phyloP scores from a whole-genome alignment of 2,329 filamentous ascomycete species.

The Fusarium paranaense region DNA sequence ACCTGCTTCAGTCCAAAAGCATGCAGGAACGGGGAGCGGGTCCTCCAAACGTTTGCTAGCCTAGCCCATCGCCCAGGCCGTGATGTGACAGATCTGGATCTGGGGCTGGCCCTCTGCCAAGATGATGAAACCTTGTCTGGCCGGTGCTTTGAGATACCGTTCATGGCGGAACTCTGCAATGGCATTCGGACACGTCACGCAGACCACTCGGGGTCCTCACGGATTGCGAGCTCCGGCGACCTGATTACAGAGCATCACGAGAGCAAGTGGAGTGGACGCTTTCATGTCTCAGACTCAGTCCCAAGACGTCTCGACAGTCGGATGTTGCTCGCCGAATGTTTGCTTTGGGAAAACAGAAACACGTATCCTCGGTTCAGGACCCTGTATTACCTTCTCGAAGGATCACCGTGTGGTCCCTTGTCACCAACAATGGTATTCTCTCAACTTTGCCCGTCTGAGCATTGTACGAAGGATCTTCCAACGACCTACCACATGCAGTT shows the following conservation, averaged over 20 bases:
- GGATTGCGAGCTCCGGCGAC: neutral
- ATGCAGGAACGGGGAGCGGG: constrained; percentile 7
- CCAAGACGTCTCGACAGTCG: neutral
- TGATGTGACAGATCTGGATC: constrained; percentile 11
- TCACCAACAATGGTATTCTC: constrained; percentile 12
- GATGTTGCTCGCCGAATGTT: neutral
- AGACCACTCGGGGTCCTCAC: neutral
- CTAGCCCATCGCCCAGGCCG: neutral
- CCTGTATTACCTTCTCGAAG: neutral
- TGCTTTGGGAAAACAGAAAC: neutral
- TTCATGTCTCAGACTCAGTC: neutral
- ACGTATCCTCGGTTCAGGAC: neutral
- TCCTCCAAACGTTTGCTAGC: constrained; percentile 1
- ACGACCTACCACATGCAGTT: neutral
- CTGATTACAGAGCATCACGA: neutral
- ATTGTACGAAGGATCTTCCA: neutral
- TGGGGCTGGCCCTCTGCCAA: neutral
- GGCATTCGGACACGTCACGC: neutral
- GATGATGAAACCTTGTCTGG: constrained; percentile 5
- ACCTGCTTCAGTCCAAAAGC: neutral
- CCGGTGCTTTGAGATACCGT: neutral
- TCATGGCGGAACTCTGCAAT: constrained; percentile 10
- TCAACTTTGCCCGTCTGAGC: neutral
- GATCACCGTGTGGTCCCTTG: neutral
- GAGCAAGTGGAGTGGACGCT: neutral